Base-by-base conservation (phyloP, 1,139 yeast species). In the Pichia sp. region DNA sequence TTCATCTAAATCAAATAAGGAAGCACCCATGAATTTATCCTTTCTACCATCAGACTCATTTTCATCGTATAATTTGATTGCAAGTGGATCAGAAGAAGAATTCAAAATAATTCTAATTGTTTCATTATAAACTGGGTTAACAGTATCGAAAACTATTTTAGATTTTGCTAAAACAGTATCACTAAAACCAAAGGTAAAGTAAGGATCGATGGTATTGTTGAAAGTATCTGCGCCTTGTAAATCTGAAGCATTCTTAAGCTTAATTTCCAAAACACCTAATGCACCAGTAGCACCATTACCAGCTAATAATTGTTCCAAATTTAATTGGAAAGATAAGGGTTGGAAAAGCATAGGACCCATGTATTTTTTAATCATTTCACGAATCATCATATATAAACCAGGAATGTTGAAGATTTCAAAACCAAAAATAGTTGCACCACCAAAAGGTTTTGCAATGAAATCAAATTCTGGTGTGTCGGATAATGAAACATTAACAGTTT, bases 271-370 rank as follows among this genome's bases (percentile, higher is more conserved):
- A 26, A 92, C 87, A 68, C 98, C 98, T 58, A 88, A 75, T 12
- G 97, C 85, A 24, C 94, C 80, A 59, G 83, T 84, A 50, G 80
- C 69, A 40, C 86, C 83, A 50, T 87, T 79, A 61, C 97, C 96
- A 25, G 95, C 85, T 59, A 92, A 69, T 63, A 92, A 72, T 68
- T 89, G 97, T 63, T 94, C 96, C 44, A 92, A 77, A 61, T 92
- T 92, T 63, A 92, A 72, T 69, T 92, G 96, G 73, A 88, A 86
- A 4, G 96, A 87, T 58, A 92, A 81, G 26, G 98, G 98, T 43
- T 85, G 73, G 61, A 86, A 85, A 46, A 92, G 64, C 72, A 92
- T 78, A 23, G 97, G 92, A 15, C 97, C 97, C 46, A 80, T 81
- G 65, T 85, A 89, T 61, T 88, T 85, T 60, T 78, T 80, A 34